Evolutionary conservation across 225 moss, liverwort and hornwort species (phyloP).

Genomic region (Straminergon stramineum): DNA sequence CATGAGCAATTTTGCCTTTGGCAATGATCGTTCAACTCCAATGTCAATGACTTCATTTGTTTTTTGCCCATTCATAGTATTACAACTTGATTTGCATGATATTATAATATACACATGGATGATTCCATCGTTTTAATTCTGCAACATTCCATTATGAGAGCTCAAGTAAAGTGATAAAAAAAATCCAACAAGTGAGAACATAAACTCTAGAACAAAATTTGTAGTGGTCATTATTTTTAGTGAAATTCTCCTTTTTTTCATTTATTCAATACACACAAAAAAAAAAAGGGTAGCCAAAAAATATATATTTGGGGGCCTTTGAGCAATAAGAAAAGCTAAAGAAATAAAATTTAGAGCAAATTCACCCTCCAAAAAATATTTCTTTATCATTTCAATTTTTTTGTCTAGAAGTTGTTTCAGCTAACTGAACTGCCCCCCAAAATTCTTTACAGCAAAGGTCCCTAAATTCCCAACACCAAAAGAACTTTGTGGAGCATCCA

Average conservation of each 20-base stretch:
- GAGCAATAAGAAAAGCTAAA: neutral
- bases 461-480: neutral
- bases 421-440: neutral
- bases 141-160: neutral
- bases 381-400: neutral
- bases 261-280: neutral
- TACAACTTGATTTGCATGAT: neutral
- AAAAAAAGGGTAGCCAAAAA: neutral
- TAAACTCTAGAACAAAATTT: too few relatives aligned
- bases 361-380: neutral
- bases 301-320: neutral
- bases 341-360: too few relatives aligned
- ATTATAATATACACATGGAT: neutral
- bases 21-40: neutral
- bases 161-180: accelerated
- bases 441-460: neutral
- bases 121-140: neutral
- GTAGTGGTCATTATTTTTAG: neutral
- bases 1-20: neutral
- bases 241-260: too few relatives aligned
- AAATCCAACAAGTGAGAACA: neutral
- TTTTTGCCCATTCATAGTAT: neutral
- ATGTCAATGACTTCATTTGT: neutral
- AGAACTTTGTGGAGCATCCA: neutral
- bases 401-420: neutral